Evolutionary conservation across 164 flowering plant genomes (phyloP), one percentile per base, ranked within the genome.

Genomic region (Chimonanthus praecox): DNA sequence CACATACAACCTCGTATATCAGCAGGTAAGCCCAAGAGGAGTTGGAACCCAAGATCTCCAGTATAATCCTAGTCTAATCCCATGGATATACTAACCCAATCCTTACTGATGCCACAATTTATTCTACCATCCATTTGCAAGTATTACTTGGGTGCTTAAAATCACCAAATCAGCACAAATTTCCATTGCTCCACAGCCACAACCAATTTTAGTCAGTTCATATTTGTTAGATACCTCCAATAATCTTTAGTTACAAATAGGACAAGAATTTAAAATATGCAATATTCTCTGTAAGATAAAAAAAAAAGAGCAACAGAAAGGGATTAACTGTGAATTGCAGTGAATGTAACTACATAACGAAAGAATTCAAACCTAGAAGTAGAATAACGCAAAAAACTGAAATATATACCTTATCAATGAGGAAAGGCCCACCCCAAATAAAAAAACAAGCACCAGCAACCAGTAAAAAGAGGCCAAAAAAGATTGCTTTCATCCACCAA

Each of bases 341-440:
- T 33, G 33, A n/a, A 54, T 54, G 60, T 3, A 54, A n/a, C n/a
- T 54, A 54, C 4, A 54, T 10, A 3, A 15, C 60, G 16, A 54
- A 54, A 54, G 11, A 54, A 54, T 54, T 13, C 9, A 54, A 54
- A 8, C 60, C 11, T 54, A 13, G 16, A 6, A 54, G 21, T 33
- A 63, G 21, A 63, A 63, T 10, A 63, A 63, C 5, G 21, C 10
- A 18, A 63, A n/a, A 63, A 63, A 8, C 2, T 4, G 11, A 21
- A 20, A 63, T 15, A 11, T 9, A 4, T 8, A 90, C 98, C 97
- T 91, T 89, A 21, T 90, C 84, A 84, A 93, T 82, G 78, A 90
- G 73, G 61, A 82, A 86, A 15, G 97, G 97, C 3, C 82, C 89
- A n/a, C 88, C 82, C 98, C 98, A 93, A 71, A 83, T 84, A 78